Evolutionary conservation across 1,284 basidiomycete genomes (phyloP).

Genomic region (Ganoderma lingzhi): DNA sequence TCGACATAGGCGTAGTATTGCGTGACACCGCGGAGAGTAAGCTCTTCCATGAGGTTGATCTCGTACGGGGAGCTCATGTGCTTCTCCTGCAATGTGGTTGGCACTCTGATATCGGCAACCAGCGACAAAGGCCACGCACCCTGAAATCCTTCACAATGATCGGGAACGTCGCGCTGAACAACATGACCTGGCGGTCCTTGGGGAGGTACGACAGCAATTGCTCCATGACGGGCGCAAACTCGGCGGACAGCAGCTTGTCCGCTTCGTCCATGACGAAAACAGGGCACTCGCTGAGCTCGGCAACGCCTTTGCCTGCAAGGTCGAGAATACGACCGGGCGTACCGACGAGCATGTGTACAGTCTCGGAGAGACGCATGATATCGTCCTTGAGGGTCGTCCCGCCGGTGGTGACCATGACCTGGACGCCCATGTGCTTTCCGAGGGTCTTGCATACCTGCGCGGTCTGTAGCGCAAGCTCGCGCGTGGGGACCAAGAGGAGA

Average conservation of each 20-base stretch:
- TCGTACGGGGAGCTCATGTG: slow-evolving; percentile 98
- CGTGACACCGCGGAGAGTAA: slow-evolving; percentile 97
- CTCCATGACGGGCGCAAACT: slow-evolving; percentile 99
- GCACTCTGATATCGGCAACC: slow-evolving; percentile 12
- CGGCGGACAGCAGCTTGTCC: slow-evolving; percentile 96
- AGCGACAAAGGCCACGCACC: slow-evolving; percentile 51
- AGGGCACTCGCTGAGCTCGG: slow-evolving; percentile 93
- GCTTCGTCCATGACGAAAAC: slow-evolving; percentile 99
- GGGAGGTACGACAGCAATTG: slow-evolving; percentile 91
- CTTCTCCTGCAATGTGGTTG: slow-evolving; percentile 76
- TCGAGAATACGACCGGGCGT: slow-evolving; percentile 98
- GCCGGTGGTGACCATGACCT: slow-evolving; percentile 99
- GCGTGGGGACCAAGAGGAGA: slow-evolving; percentile 92
- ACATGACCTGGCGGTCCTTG: slow-evolving; percentile 93
- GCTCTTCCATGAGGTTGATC: slow-evolving; percentile 99
- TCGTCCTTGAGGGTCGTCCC: slow-evolving; percentile 98
- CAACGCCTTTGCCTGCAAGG: slow-evolving; percentile 92
- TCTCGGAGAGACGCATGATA: slow-evolving; percentile 91
- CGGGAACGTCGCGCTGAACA: slow-evolving; percentile 99
- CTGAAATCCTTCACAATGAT: slow-evolving; percentile 99
- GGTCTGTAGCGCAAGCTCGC: slow-evolving; percentile 95
- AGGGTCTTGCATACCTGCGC: slow-evolving; percentile 97
- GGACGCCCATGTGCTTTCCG: slow-evolving; percentile 93
- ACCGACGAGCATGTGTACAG: slow-evolving; percentile 96
- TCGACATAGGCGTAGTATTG: slow-evolving; percentile 99